These are phyloP conservation scores for Gloeophyllum trabeum DNA, from an alignment of 768 basidiomycete species.

Conservation along the genomic window DNA sequence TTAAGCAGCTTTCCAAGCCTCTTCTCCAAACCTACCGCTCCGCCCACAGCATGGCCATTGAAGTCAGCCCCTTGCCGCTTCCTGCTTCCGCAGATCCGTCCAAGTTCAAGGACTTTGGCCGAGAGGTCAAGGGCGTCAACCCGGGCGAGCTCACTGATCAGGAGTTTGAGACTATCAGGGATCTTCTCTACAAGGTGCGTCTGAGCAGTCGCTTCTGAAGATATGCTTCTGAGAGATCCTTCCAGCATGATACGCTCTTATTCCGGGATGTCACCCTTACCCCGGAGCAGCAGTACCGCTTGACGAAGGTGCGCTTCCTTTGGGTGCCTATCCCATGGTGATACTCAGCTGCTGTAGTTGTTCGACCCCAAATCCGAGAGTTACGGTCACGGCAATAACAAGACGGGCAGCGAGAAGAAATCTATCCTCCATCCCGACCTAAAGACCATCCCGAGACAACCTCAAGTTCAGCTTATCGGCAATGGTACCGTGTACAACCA, in stretches of 20 bases:
- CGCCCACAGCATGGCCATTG: slow-evolving; percentile 55
- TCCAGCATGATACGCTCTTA: slow-evolving; percentile 62
- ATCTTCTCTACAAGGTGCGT: slow-evolving; percentile 66
- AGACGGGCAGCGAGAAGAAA: slow-evolving; percentile 59
- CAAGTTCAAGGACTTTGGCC: slow-evolving; percentile 63
- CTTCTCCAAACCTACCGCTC: too few species aligned
- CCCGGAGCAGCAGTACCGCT: slow-evolving; percentile 75
- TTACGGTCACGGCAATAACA: slow-evolving; percentile 87
- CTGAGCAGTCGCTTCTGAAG: not conserved
- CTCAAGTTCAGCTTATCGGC: slow-evolving; percentile 88
- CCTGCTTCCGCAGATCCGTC: slow-evolving; percentile 62
- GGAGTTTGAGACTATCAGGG: slow-evolving; percentile 54
- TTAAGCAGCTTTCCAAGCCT: too few species aligned
- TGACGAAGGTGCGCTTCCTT: slow-evolving; percentile 76
- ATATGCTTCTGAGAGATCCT: not conserved
- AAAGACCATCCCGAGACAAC: slow-evolving; percentile 81
- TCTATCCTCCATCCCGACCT: slow-evolving; percentile 85
- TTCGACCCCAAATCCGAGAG: slow-evolving; percentile 57
- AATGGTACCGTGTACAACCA: slow-evolving; percentile 75
- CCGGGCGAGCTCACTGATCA: slow-evolving; percentile 50
- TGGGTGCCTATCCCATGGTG: too few species aligned
- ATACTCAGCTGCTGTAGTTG: too few species aligned
- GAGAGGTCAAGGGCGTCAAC: slow-evolving; percentile 63
- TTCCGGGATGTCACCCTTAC: slow-evolving; percentile 60
- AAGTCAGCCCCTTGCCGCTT: slow-evolving; percentile 53